A percentile compares a stretch with the other conserved stretches of the same genome.
Conservation (phyloP, 2,329 filamentous ascomycete genomes). For the Colletotrichum abscissum region DNA sequence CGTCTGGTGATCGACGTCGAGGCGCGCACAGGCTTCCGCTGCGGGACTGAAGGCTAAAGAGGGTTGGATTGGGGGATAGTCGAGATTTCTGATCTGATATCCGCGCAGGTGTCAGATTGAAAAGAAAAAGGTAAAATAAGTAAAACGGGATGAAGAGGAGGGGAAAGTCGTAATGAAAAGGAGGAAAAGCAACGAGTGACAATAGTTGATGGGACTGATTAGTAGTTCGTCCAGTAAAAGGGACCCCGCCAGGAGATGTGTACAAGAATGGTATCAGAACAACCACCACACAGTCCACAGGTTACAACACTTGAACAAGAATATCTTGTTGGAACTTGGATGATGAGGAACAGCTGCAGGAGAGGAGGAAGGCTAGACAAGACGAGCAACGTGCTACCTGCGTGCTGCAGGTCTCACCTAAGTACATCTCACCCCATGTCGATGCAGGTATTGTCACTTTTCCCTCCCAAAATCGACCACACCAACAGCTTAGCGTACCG, state of each 20-base stretch:
- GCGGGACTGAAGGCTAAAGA: background rate
- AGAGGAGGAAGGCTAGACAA: background rate
- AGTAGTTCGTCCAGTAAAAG: background rate
- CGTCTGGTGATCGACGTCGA: conserved; percentile 17
- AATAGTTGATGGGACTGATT: background rate
- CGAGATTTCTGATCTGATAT: background rate
- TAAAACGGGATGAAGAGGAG: background rate
- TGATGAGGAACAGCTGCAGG: background rate
- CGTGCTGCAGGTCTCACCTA: background rate
- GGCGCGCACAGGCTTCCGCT: conserved; percentile 21
- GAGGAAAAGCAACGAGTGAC: conserved; percentile 6
- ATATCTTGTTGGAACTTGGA: background rate
- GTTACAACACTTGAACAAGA: background rate
- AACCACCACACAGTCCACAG: background rate
- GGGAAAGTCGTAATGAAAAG: conserved; percentile 12
- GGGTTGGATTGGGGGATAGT: background rate
- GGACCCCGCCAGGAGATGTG: background rate
- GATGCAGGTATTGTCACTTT: background rate
- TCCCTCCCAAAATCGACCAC: background rate
- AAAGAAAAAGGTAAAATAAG: conserved; percentile 1
- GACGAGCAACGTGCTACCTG: background rate
- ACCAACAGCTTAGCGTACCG: conserved; percentile 1
- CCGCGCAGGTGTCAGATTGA: conserved; percentile 5
- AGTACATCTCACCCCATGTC: background rate
- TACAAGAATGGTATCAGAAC: background rate